These are phyloP conservation scores for Adansonia grandidieri DNA, from an alignment of 441 rosid species.

Conservation along the genomic window DNA sequence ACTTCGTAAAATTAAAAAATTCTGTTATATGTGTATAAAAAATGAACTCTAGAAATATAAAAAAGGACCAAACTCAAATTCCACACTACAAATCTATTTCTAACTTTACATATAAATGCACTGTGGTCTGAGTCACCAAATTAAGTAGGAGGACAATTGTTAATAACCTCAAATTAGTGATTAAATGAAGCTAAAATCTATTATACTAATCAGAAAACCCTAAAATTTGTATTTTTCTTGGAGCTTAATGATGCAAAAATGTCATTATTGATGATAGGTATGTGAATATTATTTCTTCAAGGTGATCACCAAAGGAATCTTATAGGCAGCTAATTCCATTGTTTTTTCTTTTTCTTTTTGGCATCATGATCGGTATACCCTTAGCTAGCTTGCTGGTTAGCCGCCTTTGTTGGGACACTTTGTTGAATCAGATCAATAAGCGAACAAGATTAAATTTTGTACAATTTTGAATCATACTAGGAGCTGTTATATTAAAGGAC, in stretches of 20 bases:
- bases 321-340: slow-evolving; percentile 13
- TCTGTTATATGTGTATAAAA: no score
- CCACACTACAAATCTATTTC: no score
- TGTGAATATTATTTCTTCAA: slow-evolving; percentile 17
- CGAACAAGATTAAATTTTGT: neutral
- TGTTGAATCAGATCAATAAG: neutral
- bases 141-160: neutral
- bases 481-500: neutral
- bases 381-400: neutral
- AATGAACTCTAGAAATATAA: no score
- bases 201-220: neutral
- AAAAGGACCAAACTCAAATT: no score
- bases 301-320: neutral
- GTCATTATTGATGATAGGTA: neutral
- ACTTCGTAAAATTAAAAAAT: neutral
- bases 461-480: neutral
- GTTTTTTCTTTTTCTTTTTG: neutral
- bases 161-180: neutral
- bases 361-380: neutral
- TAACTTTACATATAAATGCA: neutral
- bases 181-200: slow-evolving; percentile 11
- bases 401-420: slow-evolving; percentile 2
- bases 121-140: neutral
- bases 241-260: no score
- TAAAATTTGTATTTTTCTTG: neutral